Percentiles rank a stretch among this genome's conserved stretches.
Evolutionary conservation across 495 filamentous ascomycete genomes (phyloP).

Genomic region (Parathielavia hyrcaniae): DNA sequence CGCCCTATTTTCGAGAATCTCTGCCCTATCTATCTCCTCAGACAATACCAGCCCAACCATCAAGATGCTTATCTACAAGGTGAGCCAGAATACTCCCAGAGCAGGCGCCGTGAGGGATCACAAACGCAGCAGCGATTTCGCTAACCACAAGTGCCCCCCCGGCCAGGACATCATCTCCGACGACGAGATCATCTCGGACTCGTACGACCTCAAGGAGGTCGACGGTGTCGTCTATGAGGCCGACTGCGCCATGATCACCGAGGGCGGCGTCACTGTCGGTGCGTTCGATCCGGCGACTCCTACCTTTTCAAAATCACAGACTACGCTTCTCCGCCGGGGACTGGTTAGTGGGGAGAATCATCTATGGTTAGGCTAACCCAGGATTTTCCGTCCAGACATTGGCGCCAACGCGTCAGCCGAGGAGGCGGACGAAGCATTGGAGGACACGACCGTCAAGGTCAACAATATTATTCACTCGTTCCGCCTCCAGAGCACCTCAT

Average conservation of each 20-base stretch:
- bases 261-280: slow-evolving; percentile 68
- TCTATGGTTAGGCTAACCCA: not conserved
- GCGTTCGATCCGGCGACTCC: slow-evolving; percentile 30
- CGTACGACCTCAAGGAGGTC: slow-evolving; percentile 68
- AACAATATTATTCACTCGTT: slow-evolving; percentile 94
- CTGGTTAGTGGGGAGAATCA: not conserved
- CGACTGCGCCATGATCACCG: slow-evolving; percentile 80
- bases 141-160: slow-evolving; percentile 17
- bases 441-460: slow-evolving; percentile 67
- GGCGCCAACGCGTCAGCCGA: slow-evolving; percentile 97
- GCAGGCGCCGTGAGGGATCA: slow-evolving; percentile 31
- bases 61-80: slow-evolving; percentile 91
- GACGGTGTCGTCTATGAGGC: slow-evolving; percentile 77
- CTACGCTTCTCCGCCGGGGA: no score
- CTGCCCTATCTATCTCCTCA: slow-evolving; percentile 9
- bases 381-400: slow-evolving; percentile 52
- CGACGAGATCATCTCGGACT: slow-evolving; percentile 96
- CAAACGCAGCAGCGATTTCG: not conserved
- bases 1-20: slow-evolving; percentile 22
- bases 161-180: slow-evolving; percentile 76
- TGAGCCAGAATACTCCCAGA: slow-evolving; percentile 41
- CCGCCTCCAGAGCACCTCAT: slow-evolving; percentile 67
- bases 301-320: not conserved
- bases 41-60: slow-evolving; percentile 18
- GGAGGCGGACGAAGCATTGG: slow-evolving; percentile 65